phyloP scores from a whole-genome alignment of 2,329 filamentous ascomycete genomes.

The Fusarium multiceps region DNA sequence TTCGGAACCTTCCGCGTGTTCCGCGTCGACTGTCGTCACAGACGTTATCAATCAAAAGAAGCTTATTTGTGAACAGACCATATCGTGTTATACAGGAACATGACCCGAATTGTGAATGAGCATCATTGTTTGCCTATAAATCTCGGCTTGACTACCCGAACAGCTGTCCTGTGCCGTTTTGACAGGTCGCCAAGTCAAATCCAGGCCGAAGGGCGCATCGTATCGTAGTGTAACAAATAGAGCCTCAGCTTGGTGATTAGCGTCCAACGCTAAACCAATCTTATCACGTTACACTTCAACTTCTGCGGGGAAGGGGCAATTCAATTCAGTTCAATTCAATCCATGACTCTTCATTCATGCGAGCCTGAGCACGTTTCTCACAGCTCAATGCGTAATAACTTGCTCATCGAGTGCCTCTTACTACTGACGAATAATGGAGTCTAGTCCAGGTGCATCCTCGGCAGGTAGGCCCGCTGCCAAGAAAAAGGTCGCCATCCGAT shows the following conservation, averaged over 20 bases:
- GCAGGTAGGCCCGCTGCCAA: not conserved
- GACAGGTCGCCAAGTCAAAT: not conserved
- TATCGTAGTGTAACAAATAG: not conserved
- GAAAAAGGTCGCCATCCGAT: constrained; percentile 20
- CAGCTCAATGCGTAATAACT: not conserved
- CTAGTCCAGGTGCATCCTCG: not conserved
- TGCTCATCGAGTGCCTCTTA: not conserved
- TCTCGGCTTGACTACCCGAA: not conserved
- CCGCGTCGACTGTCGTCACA: too few species aligned
- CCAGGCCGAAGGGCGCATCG: not conserved
- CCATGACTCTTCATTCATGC: not conserved
- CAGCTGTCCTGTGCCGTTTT: not conserved
- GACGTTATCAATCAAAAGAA: not conserved
- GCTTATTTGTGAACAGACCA: not conserved
- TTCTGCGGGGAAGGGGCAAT: constrained; percentile 32
- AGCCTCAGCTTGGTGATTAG: not conserved
- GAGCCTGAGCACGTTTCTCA: constrained; percentile 8
- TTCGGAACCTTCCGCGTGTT: too few species aligned
- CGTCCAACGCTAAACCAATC: constrained; percentile 21
- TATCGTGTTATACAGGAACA: rapidly evolving
- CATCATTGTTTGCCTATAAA: not conserved
- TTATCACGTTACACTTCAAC: not conserved
- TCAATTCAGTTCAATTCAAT: not conserved
- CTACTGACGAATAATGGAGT: not conserved
- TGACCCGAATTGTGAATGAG: not conserved